These are phyloP conservation scores for Aspergillus fischeri DNA, from an alignment of 2,329 filamentous ascomycete genomes.

Conservation along the genomic window DNA sequence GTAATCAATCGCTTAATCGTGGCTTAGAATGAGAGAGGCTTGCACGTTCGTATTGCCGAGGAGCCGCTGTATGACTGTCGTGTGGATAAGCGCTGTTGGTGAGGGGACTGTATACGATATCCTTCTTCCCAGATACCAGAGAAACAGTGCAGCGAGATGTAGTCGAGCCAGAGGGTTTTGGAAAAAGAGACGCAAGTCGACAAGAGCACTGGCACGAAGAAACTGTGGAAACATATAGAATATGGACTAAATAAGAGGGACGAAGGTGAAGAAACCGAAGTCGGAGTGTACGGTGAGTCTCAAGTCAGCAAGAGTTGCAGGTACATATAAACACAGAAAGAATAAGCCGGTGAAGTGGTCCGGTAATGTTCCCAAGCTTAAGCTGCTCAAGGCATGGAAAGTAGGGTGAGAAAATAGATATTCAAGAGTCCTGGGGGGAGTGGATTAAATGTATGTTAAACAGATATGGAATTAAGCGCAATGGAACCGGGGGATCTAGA, in stretches of 20 bases:
- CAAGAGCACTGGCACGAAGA: not conserved
- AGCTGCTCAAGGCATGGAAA: not conserved
- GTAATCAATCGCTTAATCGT: not conserved
- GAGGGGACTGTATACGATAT: not conserved
- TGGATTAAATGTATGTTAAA: not conserved
- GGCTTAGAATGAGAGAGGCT: not conserved
- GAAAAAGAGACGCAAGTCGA: not conserved
- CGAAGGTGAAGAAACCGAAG: not conserved
- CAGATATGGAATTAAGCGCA: slow-evolving; percentile 1
- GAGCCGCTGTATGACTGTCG: not conserved
- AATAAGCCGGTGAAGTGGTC: not conserved
- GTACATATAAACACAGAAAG: not conserved
- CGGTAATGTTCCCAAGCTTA: not conserved
- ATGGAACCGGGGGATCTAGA: slow-evolving; percentile 2
- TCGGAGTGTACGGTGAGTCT: not conserved
- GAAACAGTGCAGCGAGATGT: not conserved
- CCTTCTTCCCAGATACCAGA: not conserved
- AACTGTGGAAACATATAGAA: not conserved
- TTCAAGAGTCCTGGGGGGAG: slow-evolving; percentile 5
- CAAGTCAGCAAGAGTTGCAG: not conserved
- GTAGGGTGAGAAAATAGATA: slow-evolving; percentile 1
- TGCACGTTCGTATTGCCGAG: not conserved
- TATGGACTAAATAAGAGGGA: not conserved
- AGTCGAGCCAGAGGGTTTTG: not conserved
- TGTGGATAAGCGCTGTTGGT: not conserved